These are phyloP conservation scores for Sarcomyxa edulis DNA, from an alignment of 768 basidiomycete genomes.

Conservation along the genomic window DNA sequence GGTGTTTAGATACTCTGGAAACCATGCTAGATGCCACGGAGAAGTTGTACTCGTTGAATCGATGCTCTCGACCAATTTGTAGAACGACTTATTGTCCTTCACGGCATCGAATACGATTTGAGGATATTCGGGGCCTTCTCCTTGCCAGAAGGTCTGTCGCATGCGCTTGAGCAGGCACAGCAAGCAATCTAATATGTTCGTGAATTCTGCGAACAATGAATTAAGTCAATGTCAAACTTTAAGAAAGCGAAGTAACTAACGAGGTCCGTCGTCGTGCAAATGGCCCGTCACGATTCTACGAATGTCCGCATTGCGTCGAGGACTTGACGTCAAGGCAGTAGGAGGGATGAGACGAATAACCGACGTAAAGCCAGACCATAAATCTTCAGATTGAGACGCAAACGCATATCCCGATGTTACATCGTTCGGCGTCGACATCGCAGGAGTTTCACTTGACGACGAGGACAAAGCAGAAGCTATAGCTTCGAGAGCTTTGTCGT, in stretches of 20 bases:
- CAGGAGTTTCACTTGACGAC: neutral
- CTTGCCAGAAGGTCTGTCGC: conserved; percentile 58
- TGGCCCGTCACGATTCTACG: conserved; percentile 56
- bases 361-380: conserved; percentile 47
- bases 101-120: conserved; percentile 77
- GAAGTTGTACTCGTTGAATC: conserved; percentile 25
- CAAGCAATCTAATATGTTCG: conserved; percentile 52
- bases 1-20: conserved; percentile 57
- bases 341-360: conserved; percentile 53
- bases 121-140: conserved; percentile 68
- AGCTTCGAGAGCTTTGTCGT: conserved; percentile 38
- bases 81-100: conserved; percentile 67
- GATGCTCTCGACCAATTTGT: conserved; percentile 34
- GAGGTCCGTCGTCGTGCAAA: conserved; percentile 50
- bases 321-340: conserved; percentile 27
- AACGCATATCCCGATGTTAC: conserved; percentile 16
- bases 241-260: conserved; percentile 34
- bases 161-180: conserved; percentile 55
- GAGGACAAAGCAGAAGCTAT: conserved; percentile 27
- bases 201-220: conserved; percentile 44
- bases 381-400: conserved; percentile 30
- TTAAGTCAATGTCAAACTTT: conserved; percentile 8
- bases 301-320: conserved; percentile 33
- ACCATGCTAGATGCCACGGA: conserved; percentile 58
- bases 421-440: conserved; percentile 3